Base-by-base conservation (phyloP, 805 yeast genomes). In the Starmera amethionina region DNA sequence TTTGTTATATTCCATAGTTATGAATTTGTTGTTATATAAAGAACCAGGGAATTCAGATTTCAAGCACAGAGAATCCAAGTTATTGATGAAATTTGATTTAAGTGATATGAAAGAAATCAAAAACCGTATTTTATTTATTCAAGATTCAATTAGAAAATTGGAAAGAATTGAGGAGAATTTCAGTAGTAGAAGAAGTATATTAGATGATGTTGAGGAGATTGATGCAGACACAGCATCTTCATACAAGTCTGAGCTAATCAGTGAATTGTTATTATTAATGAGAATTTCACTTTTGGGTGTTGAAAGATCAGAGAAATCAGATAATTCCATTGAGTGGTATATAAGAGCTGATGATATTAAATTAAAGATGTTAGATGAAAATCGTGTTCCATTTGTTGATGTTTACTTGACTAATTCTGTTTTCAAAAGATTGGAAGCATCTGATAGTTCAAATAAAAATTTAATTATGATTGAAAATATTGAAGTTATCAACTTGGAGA, bases 21-120 rank as follows among this genome's bases (percentile, higher is more conserved):
- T 75, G 49, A 78, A 81, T 40, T 61, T 89, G 35, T 53, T 90
- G 43, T 66, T 85, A 29, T 86, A 85, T 54, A 67, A 75, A 6
- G 95, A 86, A 47, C 95, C 96, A 5, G 69, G 72, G 47, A 70
- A 73, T 35, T 74, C 75, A 44, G 63, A 65, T 30, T 56, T 81
- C 34, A 68, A 70, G 30, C 80, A 82, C 40, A 70, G 72, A 31
- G 64, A 85, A 28, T 79, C 79, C 41, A 80, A 82, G 47, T 62
- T 87, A 52, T 64, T 78, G 34, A 67, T 89, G 46, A 75, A 86
- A 4, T 73, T 83, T 28, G 89, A 86, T 54, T 72, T 82, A 54
- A 75, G 75, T 31, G 82, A 86, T 47, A 56, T 79, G 33, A 44
- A 60, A 0, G 67, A 71, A 3, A 65, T 83, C 15, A 64, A 72